phyloP scores from a whole-genome alignment of 2,329 filamentous ascomycete species.

The Lithohypha guttulata region DNA sequence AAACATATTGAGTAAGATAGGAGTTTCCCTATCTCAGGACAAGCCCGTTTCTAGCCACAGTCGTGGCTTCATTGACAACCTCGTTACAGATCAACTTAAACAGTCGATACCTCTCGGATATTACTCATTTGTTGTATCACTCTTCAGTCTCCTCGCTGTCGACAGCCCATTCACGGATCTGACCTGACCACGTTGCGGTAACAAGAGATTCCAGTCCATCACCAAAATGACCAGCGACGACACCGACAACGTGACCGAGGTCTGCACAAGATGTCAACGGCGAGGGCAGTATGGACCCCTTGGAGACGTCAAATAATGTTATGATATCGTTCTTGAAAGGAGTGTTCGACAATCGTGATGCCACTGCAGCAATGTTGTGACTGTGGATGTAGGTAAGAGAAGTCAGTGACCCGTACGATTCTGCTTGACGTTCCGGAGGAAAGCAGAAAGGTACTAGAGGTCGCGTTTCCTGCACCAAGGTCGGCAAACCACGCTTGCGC shows the following conservation, averaged over 20 bases:
- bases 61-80: no score
- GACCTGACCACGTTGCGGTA: not conserved
- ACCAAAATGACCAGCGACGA: not conserved
- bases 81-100: no score
- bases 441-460: slow-evolving; percentile 1
- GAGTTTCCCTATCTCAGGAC: no score
- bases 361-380: slow-evolving; percentile 3
- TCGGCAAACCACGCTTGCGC: no score
- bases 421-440: not conserved
- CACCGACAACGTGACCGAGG: not conserved
- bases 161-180: slow-evolving; percentile 2
- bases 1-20: no score
- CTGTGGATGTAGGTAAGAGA: not conserved
- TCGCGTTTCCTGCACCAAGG: no score
- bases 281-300: not conserved
- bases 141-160: no score
- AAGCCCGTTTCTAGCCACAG: no score
- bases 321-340: not conserved
- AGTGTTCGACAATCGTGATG: not conserved
- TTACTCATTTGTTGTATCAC: no score
- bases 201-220: slow-evolving; percentile 4
- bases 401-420: not conserved
- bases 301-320: not conserved
- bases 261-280: not conserved
- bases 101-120: no score